Evolutionary conservation across 495 filamentous ascomycete genomes (phyloP).

Genomic region (Parathielavia hyrcaniae): DNA sequence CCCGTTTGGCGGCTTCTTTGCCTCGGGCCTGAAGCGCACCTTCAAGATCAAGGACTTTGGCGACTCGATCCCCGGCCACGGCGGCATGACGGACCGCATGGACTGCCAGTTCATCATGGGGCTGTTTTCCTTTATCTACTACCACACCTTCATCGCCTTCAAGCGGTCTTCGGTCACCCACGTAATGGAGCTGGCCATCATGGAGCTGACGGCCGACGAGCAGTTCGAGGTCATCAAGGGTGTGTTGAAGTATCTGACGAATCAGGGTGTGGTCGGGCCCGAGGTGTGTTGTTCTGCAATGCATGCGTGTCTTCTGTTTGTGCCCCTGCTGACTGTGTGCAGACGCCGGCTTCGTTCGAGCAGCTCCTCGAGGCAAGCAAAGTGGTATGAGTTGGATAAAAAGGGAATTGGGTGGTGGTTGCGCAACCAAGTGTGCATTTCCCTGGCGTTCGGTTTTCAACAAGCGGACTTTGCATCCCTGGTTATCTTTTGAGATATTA

Average conservation of each 20-base stretch:
- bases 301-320: neutral
- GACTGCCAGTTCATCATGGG: constrained; percentile 99
- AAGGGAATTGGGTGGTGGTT: neutral
- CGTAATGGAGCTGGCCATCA: constrained; percentile 84
- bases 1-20: constrained; percentile 98
- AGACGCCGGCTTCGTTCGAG: constrained; percentile 15
- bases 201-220: constrained; percentile 72
- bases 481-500: neutral
- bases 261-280: constrained; percentile 54
- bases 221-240: constrained; percentile 83
- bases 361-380: constrained; percentile 9
- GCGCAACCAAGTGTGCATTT: constrained; percentile 11
- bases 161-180: constrained; percentile 74
- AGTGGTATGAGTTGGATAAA: constrained; percentile 8
- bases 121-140: constrained; percentile 97
- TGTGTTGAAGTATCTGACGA: constrained; percentile 76
- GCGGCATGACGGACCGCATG: constrained; percentile 98
- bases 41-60: constrained; percentile 99
- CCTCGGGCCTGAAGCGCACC: constrained; percentile 92
- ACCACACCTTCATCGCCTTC: constrained; percentile 91
- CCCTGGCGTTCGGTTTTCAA: constrained; percentile 19
- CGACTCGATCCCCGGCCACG: constrained; percentile 94
- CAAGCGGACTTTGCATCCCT: constrained; percentile 12
- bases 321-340: neutral
- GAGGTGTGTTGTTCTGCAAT: constrained; percentile 12